Evolutionary conservation across 78 protist genomes (phyloP), one percentile per base, ranked within the genome.

Genomic region (Dictyostelium intermedium): DNA sequence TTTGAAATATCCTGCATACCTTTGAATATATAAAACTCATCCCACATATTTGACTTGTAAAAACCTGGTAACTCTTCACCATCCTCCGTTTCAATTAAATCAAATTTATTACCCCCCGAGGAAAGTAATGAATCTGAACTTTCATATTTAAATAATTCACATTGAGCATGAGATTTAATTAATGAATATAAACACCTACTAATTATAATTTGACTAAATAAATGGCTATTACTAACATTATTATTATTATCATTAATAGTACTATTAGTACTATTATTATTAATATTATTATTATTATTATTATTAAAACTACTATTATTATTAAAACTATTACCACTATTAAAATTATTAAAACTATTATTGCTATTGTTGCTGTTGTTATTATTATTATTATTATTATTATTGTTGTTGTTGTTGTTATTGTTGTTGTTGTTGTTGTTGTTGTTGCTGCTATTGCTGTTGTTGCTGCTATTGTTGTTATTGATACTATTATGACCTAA

Each of bases 191-290:
- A 35, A 23, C 43, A 47, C 7, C 20, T 30, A 35, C 37, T 37
- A 27, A 86, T 23, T 23, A 86, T 60, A 23, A 86, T 86, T 39
- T 86, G 92, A 77, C 81, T 69, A 76, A 86, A 86, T 34, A 85
- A 34, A 25, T 61, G 70, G 74, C 60, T 74, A 16, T 61, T n/a
- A 23, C 41, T 66, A 20, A 27, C 9, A 66, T 66, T 66, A 27
- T 66, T 66, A 66, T 25, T 63, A 61, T 61, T 61, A 61, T 61
- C 25, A 63, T 63, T 25, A 63, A 25, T 63, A 63, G 8, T 61
- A 61, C 11, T 25, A 63, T 63, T 25, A 5, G 7, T 25, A 63
- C 27, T 27, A 11, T 11, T 30, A 66, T 27, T 63, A 1, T 10
- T 63, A 63, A n/a, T 25, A n/a, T 63, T 66, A 25, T 66, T 27